Evolutionary conservation across 805 yeast genomes (phyloP).

Genomic region (Tetrapisispora pingtungensis): DNA sequence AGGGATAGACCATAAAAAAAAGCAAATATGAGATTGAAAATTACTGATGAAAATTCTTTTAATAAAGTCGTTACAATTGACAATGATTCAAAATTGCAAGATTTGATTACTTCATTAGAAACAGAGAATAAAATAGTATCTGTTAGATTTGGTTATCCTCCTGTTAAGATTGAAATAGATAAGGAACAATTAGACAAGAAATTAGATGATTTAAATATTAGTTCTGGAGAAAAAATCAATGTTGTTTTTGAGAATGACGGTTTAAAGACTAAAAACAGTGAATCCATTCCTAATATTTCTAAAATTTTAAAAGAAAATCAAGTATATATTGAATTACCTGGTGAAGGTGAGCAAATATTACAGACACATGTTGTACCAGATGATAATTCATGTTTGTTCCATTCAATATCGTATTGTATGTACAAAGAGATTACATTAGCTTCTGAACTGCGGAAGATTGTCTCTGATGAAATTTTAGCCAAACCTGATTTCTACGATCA

Average conservation of each 20-base stretch:
- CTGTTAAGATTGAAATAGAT: slow-evolving; percentile 33
- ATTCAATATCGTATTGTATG: slow-evolving; percentile 48
- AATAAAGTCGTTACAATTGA: slow-evolving; percentile 31
- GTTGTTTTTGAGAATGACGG: not conserved
- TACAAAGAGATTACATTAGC: slow-evolving; percentile 37
- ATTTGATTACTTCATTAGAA: slow-evolving; percentile 22
- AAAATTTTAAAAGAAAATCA: slow-evolving; percentile 4
- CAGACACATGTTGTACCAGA: slow-evolving; percentile 55
- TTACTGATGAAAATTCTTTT: slow-evolving; percentile 18
- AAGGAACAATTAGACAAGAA: slow-evolving; percentile 9
- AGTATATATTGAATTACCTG: slow-evolving; percentile 8
- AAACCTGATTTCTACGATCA: slow-evolving; percentile 41
- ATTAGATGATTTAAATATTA: slow-evolving; percentile 37
- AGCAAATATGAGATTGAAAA: slow-evolving; percentile 32
- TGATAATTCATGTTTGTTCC: slow-evolving; percentile 70
- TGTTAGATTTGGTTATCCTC: slow-evolving; percentile 55
- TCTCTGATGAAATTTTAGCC: slow-evolving; percentile 36
- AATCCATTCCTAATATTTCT: not conserved
- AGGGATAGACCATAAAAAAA: no score
- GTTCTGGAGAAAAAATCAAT: slow-evolving; percentile 50
- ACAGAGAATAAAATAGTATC: slow-evolving; percentile 7
- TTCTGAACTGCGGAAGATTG: slow-evolving; percentile 41
- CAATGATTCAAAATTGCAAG: slow-evolving; percentile 30
- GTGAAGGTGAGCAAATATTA: slow-evolving; percentile 26
- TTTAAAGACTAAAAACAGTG: not conserved